Evolutionary conservation across 1,139 yeast genomes (phyloP), one percentile per base, ranked within the genome.

Genomic region (Yamadazyma blattariae): DNA sequence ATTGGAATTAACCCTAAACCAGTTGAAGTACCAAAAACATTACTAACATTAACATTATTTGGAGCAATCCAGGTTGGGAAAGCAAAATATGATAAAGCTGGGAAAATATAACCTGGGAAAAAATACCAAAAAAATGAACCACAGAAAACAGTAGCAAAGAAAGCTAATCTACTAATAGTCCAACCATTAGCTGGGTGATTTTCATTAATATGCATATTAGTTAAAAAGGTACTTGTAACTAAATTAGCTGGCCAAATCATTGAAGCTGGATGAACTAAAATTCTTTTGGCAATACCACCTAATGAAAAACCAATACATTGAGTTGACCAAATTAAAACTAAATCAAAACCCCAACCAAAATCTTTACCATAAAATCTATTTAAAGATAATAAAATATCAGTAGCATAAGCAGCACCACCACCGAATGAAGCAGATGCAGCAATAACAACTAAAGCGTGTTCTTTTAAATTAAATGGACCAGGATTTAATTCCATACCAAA

Each of bases 181-280:
- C 71, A 65, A 13, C 69, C 68, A 35, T 63, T 61, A 28, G 61
- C 83, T 3, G 64, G 58, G 48, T 77, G 81, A 53, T 80, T 78
- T 46, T 74, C 79, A 49, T 77, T 74, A 36, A 75, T 54, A 55
- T 81, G 85, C 60, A 79, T 68, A 48, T 78, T 77, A 38, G 83
- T 77, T 49, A 79, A 65, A 45, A 71, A 67, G 12, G 74, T 64
- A 33, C 65, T 45, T 14, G 70, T 59, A 34, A 67, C 72, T 59
- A 56, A 77, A 61, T 47, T 79, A 12, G 75, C 59, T 1, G 89
- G 89, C 89, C 89, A 82, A 34, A 81, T 71, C 59, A 81, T 77
- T 7, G 77, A 63, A 4, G 82, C 71, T 3, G 87, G 83, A 40
- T 74, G 74, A 13, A 81, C 82, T 45, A 81, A 64, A 19, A 78